Evolutionary conservation across 805 yeast genomes (phyloP), one percentile per base, ranked within the genome.

Genomic region (Candida broadrunensis): DNA sequence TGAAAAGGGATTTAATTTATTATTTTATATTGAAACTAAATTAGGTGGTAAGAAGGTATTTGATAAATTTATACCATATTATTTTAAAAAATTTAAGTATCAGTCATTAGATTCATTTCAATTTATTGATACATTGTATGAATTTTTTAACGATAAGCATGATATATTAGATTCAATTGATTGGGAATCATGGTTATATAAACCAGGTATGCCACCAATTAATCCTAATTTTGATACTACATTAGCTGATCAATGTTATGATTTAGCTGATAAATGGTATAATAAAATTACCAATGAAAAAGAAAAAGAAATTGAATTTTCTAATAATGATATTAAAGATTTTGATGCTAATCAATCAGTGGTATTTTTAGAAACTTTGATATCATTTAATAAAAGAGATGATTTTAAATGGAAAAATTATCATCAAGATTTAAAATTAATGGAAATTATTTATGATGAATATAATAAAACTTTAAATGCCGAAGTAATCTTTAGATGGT

Each of bases 1-100:
- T 62, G 97, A 89, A 60, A 88, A 88, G 61, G 97, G 97, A 6
- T 85, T 83, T 52, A 87, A 84, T 50, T 73, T 89, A 54, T 70
- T 90, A 43, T 86, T 78, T 65, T 78, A 80, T 51, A 71, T 89
- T 37, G 97, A 90, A 63, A 75, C 72, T 36, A 57, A 70, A 27
- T 67, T 89, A 9, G 88, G 91, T 35, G 89, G 88, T 29, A 58
- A 63, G 33, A 70, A 70, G 17, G 74, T 61, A 14, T 89, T 88
- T 58, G 95, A 88, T 60, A 83, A 85, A 37, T 89, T 86, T 56
- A 82, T 89, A 52, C 86, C 84, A 42, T 75, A 74, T 60, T 89
- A 89, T 66, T 89, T 89, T 65, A 65, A 61, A 35, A 80, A 76
- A 54, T 89, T 72, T 72, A 78, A 80, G 54, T 80, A 81, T 61